Evolutionary conservation across 768 basidiomycete genomes (phyloP).

Genomic region (Boletus tylopilopsis): DNA sequence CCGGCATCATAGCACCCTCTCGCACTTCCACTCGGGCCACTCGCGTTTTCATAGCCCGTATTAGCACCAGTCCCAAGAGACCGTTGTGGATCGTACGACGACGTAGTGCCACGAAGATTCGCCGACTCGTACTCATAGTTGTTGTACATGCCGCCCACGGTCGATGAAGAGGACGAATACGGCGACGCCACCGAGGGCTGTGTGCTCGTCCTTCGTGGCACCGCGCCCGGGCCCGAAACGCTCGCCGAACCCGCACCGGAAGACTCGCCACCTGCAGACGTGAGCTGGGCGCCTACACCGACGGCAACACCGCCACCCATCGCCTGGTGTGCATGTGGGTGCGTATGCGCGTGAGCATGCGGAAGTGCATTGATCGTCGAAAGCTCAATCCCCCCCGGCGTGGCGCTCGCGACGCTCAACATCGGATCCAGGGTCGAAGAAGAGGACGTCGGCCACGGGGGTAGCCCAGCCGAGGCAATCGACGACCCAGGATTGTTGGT

Average conservation of each 20-base stretch:
- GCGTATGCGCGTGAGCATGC: slow-evolving; percentile 6
- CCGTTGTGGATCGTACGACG: slow-evolving; percentile 23
- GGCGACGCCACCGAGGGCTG: slow-evolving; percentile 16
- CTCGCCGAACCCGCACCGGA: slow-evolving; percentile 12
- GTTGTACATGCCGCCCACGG: slow-evolving; percentile 15
- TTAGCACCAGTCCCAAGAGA: slow-evolving; percentile 3
- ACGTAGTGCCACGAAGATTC: slow-evolving; percentile 11
- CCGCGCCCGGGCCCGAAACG: background rate
- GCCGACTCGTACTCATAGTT: slow-evolving; percentile 20
- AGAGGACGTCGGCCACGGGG: slow-evolving; percentile 32
- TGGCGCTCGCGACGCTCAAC: slow-evolving; percentile 30
- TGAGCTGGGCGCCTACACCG: slow-evolving; percentile 17
- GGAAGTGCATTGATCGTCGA: slow-evolving; percentile 11
- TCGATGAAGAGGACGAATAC: slow-evolving; percentile 17
- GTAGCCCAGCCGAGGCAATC: slow-evolving; percentile 26
- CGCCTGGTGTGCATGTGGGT: slow-evolving; percentile 12
- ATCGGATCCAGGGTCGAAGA: slow-evolving; percentile 30
- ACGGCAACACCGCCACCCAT: slow-evolving; percentile 7
- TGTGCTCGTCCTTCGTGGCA: slow-evolving; percentile 11
- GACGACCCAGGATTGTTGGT: slow-evolving; percentile 14
- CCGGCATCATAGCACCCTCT: slow-evolving; percentile 22
- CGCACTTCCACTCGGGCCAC: slow-evolving; percentile 8
- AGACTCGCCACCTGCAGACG: slow-evolving; percentile 12
- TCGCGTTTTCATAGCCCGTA: slow-evolving; percentile 15
- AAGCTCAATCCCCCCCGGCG: slow-evolving; percentile 32